These are phyloP conservation scores for Hymenotorrendiella dingleyae DNA, from an alignment of 2,329 filamentous ascomycete species.

Conservation along the genomic window DNA sequence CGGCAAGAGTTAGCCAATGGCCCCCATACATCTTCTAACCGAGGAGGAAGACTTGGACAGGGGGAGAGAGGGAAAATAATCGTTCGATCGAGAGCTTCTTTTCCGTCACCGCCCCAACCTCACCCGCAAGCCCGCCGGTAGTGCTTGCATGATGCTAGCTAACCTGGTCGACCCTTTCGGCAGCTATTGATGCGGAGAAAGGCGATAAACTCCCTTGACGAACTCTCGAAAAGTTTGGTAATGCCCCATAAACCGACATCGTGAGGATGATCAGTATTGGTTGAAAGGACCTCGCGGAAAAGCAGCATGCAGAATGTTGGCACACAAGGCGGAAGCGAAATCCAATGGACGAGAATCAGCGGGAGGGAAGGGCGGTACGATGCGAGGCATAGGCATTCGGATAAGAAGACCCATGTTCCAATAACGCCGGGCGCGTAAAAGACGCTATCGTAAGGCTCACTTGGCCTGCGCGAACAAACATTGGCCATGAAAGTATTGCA, in stretches of 20 bases:
- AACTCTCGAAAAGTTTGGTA: too few species aligned
- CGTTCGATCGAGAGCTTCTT: not conserved
- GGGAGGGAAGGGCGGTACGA: constrained; percentile 27
- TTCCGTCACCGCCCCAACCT: too few species aligned
- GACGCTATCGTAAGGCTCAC: constrained; percentile 28
- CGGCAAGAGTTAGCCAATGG: not conserved
- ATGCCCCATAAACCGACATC: not conserved
- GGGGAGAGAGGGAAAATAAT: not conserved
- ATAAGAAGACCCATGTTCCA: constrained; percentile 17
- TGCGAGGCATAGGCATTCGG: constrained; percentile 26
- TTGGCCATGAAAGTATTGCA: constrained; percentile 17
- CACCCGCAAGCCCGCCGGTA: too few species aligned
- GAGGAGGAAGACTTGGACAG: not conserved
- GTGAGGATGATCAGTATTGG: not conserved
- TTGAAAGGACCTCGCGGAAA: constrained; percentile 4
- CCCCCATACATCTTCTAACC: not conserved
- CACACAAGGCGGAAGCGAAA: constrained; percentile 15
- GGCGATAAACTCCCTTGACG: too few species aligned
- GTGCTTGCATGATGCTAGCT: too few species aligned
- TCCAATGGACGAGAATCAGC: constrained; percentile 21
- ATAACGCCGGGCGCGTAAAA: constrained; percentile 31
- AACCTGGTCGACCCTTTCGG: too few species aligned
- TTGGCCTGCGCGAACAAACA: constrained; percentile 15
- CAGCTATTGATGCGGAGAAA: too few species aligned
- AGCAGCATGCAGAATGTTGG: constrained; percentile 11